Evolutionary conservation across 441 rosid species (phyloP).

Genomic region (Raphanus hybrid): DNA sequence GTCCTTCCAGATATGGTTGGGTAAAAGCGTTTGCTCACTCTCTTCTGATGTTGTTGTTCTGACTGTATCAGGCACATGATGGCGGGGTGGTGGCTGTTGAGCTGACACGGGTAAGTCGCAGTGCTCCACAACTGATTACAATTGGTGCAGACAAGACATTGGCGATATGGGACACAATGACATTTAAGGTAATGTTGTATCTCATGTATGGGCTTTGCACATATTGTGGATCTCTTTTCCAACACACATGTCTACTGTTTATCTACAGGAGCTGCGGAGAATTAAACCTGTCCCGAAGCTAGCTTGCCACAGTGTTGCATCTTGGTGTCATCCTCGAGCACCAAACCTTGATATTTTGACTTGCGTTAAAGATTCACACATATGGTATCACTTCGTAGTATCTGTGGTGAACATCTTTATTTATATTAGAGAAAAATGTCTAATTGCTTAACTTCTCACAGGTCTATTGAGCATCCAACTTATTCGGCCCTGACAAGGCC

Average conservation of each 20-base stretch:
- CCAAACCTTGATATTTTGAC: constrained; percentile 97
- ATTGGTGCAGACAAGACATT: constrained; percentile 97
- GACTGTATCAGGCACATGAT: constrained; percentile 85
- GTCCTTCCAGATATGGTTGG: constrained; percentile 12
- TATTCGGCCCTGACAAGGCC: constrained; percentile 98
- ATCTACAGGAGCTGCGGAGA: constrained; percentile 84
- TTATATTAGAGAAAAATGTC: constrained; percentile 15
- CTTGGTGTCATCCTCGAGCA: constrained; percentile 99
- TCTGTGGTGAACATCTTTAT: constrained; percentile 29
- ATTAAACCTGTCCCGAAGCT: constrained; percentile 95
- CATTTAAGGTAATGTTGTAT: constrained; percentile 76
- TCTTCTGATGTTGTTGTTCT: constrained; percentile 34
- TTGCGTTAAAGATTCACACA: constrained; percentile 97
- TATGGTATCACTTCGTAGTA: constrained; percentile 62
- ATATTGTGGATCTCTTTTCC: not conserved
- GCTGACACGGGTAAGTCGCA: constrained; percentile 95
- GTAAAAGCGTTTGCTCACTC: constrained; percentile 16
- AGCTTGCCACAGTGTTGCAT: constrained; percentile 97
- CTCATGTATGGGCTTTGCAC: constrained; percentile 30
- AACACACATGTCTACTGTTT: constrained; percentile 25
- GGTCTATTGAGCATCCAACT: constrained; percentile 99
- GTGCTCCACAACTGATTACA: constrained; percentile 91
- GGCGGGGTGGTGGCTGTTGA: constrained; percentile 96
- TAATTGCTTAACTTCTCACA: constrained; percentile 51
- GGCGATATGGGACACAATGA: constrained; percentile 98